Base-by-base conservation (phyloP, 371 early-diverging fungal genomes). In the Mortierella sp. region DNA sequence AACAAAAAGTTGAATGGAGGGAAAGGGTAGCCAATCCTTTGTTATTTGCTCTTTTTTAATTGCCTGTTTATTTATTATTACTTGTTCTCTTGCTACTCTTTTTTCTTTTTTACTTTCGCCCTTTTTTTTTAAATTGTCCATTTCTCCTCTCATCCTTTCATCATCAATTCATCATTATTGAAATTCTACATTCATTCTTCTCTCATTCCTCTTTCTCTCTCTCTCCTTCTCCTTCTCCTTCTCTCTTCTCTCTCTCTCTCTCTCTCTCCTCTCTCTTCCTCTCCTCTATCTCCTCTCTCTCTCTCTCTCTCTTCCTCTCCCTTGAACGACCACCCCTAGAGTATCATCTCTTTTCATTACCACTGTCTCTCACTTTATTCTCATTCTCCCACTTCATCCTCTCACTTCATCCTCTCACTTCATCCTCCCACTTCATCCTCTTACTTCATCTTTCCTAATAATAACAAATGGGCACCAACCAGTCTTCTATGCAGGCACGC, bases 381-480 rank as follows among this genome's bases (percentile, higher is more conserved):
- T 32, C 45, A 28, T 49, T 68, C 23, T 47, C 26, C 31, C 19
- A 43, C 49, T 43, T 22, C 42, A 23, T 26, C 54, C 37, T 53
- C 1, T 26, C 59, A 2, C 26, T 13, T 32, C 35, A 26, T 35
- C 4, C 49, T 31, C 43, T 13, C 5, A n/a, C 37, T 40, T 51
- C 15, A 26, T 15, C 26, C 57, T 37, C 26, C 17, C 54, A 3
- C 26, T 61, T 29, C 17, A 5, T 49, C 4, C 49, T 31, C 43
- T 13, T 3, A n/a, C 37, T 40, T 51, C 15, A 26, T 15, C 26
- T 49, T 37, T 19, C 17, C 54, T 49, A 47, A 47, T 1, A 47
- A 47, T n/a, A 15, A 47, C 10, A 47, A 28, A 79, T 80, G 81
- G 81, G 81, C 17, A 71, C 59, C 55, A 74, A 54, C 42, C 80